Base-by-base conservation (phyloP, 306 rosid genomes). In the Coriaria nepalensis region DNA sequence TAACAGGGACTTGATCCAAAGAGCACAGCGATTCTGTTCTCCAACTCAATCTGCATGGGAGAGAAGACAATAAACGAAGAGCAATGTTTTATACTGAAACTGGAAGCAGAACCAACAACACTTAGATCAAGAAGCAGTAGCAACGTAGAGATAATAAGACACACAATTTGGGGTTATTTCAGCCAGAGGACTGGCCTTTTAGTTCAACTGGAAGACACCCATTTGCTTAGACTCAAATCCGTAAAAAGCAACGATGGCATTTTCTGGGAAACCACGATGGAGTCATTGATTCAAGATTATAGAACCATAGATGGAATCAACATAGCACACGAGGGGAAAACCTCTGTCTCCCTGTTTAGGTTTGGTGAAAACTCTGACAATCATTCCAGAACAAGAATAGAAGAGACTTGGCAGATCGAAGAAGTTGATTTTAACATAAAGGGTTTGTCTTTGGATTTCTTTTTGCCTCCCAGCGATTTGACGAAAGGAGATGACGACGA, bases 131-230 rank as follows among this genome's bases (percentile, higher is more conserved):
- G 85, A 64, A 78, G 85, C 13, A 80, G 74, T 64, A 80, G 85
- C 34, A 80, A 80, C 0, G 85, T 80, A 2, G 85, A 78, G 69
- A 78, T 78, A 45, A 78, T 78, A 64, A 64, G 85, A 58, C 80
- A 78, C 34, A 80, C 74, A 55, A 58, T 78, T 57, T 78, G 73
- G 9, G 85, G 85, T 44, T 78, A 78, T 78, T 78, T 78, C 52
- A 78, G 85, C 65, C 85, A 78, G 73, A 78, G 74, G 71, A 73
- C 85, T 4, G 85, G 85, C 37, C 81, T 73, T 53, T 78, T 78
- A 11, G 59, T 73, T 60, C 85, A 74, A 73, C 58, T 78, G 59
- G 85, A 78, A 59, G 85, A 78, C 53, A 73, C 85, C 40, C 85
- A 78, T 65, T 60, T 78, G 73, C 73, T 80, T 34, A 78, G 85